phyloP scores from a whole-genome alignment of 805 yeast genomes.

The Komagataella populi region DNA sequence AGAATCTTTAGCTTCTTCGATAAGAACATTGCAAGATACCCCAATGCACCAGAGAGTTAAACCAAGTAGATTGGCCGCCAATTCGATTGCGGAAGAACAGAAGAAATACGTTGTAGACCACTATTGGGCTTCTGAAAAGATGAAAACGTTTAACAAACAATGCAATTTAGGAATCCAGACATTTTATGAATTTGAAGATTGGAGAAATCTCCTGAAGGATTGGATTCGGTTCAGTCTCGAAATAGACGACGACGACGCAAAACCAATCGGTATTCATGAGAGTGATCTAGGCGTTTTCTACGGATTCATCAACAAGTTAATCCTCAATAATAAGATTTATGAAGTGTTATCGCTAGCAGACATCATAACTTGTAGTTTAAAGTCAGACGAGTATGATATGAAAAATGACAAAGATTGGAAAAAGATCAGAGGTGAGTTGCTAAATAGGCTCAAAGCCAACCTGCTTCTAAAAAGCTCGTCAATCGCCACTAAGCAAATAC shows the following conservation, averaged over 20 bases:
- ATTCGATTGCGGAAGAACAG: not conserved
- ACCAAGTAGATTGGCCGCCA: not conserved
- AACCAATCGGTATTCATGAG: not conserved
- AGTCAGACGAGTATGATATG: not conserved
- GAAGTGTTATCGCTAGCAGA: not conserved
- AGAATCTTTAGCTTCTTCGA: not conserved
- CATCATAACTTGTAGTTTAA: not conserved
- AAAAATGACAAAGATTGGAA: not conserved
- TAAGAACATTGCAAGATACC: not conserved
- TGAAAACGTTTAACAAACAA: not conserved
- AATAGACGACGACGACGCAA: not conserved
- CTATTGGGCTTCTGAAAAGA: not conserved
- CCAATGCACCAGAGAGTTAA: not conserved
- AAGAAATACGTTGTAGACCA: not conserved
- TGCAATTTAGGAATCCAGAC: not conserved
- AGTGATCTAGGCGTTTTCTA: not conserved
- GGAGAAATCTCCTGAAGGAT: not conserved
- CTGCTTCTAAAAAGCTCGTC: not conserved
- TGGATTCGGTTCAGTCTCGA: not conserved
- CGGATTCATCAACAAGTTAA: not conserved
- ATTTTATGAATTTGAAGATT: not conserved
- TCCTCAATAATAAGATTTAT: not conserved
- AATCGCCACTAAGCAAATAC: slow-evolving; percentile 44
- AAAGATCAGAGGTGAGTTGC: not conserved
- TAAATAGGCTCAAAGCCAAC: not conserved